phyloP scores from a whole-genome alignment of 148 eudicot species.

The Rhododendron molle region DNA sequence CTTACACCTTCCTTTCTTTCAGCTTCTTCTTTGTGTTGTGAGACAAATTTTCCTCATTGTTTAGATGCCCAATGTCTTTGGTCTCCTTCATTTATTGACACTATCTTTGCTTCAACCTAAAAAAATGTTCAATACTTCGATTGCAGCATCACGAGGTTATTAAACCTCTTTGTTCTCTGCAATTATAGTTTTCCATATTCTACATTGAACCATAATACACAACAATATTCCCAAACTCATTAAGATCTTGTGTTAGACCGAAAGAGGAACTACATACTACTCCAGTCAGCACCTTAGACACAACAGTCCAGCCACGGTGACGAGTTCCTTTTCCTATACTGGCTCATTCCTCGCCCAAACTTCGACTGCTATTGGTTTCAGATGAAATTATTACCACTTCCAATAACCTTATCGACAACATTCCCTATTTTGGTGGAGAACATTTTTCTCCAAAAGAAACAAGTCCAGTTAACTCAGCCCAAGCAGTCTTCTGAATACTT shows the following conservation, averaged over 20 bases:
- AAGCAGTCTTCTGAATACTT: background rate
- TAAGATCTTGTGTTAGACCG: background rate
- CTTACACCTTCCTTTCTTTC: background rate
- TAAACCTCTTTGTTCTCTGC: background rate
- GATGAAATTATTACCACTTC: background rate
- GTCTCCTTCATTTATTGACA: background rate
- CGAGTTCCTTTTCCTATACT: background rate
- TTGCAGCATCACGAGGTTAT: constrained; percentile 3
- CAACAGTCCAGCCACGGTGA: background rate
- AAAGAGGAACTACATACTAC: background rate
- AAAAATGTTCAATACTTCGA: background rate
- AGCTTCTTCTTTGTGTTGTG: background rate
- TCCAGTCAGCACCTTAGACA: too few species aligned
- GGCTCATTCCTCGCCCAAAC: background rate
- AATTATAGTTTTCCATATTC: background rate
- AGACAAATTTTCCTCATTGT: background rate
- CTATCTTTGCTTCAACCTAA: background rate
- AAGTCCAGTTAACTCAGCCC: background rate
- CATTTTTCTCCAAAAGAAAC: background rate
- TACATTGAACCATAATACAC: background rate
- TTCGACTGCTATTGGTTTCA: background rate
- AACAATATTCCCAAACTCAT: background rate
- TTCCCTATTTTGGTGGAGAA: background rate
- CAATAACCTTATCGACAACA: background rate
- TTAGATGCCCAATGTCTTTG: background rate